Conservation (phyloP, 306 rosid genomes). For the Vigna trinervia region DNA sequence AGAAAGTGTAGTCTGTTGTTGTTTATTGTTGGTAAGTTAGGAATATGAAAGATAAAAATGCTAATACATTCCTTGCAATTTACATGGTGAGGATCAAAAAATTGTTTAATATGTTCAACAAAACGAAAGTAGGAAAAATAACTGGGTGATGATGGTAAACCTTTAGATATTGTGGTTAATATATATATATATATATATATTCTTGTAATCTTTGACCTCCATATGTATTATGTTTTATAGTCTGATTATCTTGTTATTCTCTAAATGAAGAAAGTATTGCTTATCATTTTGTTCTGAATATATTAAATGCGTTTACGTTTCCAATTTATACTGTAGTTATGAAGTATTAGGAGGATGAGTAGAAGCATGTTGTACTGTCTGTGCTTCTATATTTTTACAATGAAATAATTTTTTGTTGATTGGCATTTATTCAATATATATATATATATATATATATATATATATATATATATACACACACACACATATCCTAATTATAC, state of each 20-base stretch:
- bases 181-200: background rate
- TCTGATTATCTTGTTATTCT: constrained; percentile 16
- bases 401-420: background rate
- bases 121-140: background rate
- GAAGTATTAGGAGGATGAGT: no score
- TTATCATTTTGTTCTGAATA: background rate
- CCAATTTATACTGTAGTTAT: background rate
- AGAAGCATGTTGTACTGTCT: background rate
- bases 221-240: background rate
- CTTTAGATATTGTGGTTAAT: background rate
- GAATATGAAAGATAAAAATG: background rate
- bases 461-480: no score
- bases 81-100: background rate
- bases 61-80: constrained; percentile 11
- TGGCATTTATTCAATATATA: no score
- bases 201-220: constrained; percentile 14
- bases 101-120: constrained; percentile 7
- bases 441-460: no score
- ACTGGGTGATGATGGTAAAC: background rate
- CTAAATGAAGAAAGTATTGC: background rate
- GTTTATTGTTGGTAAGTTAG: background rate
- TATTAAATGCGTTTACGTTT: background rate
- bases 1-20: background rate
- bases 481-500: no score
- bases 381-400: constrained; percentile 6